Evolutionary conservation across 331 rosid genomes (phyloP), one percentile per base, ranked within the genome.

Genomic region (Quercus phellos): DNA sequence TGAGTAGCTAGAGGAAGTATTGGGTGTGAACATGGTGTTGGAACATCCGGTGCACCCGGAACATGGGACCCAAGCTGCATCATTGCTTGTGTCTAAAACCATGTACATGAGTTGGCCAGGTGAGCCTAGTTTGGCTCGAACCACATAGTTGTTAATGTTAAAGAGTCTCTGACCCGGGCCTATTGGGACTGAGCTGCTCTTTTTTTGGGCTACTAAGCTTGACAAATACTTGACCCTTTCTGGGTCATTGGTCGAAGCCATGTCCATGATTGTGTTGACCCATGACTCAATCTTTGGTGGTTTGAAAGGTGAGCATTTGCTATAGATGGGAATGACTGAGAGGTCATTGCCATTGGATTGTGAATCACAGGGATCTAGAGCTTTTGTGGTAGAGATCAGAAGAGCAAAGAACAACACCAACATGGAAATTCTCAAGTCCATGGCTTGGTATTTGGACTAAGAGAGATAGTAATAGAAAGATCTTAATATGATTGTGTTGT

Each of bases 1-100:
- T 6, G 77, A 76, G 70, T 58, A 94, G 32, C 90, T 86, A 2
- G 90, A 70, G 5, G 97, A 94, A 2, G 61, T 60, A 0, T 88
- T 86, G 7, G 97, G 88, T 0, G 73, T 83, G 76, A 89, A 94
- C 1, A 80, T 74, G 83, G 89, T 77, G 58, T 81, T 3, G 70
- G 96, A 72, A 86, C 96, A 94, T 11, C 95, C 95, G 2, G 55
- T 42, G 86, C 98, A 92, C 6, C 92, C 97, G 2, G 90, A 83
- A 74, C 93, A 88, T 0, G 99, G 97, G 14, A 85, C 95, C 87
- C 95, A 94, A 5, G 99, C 90, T 22, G 80, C 93, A 50, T 94
- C 94, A 1, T 82, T 92, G 70, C 97, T 89, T 42, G 99, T 94
- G 89, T 94, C 99, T 0, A 94, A 81, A 43, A 92, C 97, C 95